Evolutionary conservation across 1,139 yeast genomes (phyloP).

Genomic region (Hyphopichia khmerensis): DNA sequence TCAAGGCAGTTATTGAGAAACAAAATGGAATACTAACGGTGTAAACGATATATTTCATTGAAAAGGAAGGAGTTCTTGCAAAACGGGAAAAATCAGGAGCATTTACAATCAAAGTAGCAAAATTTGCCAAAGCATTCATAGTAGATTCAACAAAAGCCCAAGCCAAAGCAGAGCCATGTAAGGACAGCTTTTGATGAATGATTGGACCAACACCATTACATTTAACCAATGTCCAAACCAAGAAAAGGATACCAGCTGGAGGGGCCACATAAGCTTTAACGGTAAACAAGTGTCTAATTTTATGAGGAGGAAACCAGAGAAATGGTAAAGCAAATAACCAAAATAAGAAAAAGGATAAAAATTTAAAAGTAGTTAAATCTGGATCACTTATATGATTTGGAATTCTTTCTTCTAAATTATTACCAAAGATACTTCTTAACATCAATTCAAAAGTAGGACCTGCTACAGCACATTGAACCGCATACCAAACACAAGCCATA

Average conservation of each 20-base stretch:
- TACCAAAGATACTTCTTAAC: slow-evolving; percentile 67
- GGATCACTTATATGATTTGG: slow-evolving; percentile 53
- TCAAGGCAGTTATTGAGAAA: slow-evolving; percentile 77
- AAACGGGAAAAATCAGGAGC: slow-evolving; percentile 91
- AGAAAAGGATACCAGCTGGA: slow-evolving; percentile 73
- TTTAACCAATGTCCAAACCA: slow-evolving; percentile 76
- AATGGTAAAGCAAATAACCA: slow-evolving; percentile 79
- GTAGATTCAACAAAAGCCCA: slow-evolving; percentile 84
- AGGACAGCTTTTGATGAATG: slow-evolving; percentile 47
- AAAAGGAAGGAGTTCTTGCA: slow-evolving; percentile 50
- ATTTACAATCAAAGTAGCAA: slow-evolving; percentile 82
- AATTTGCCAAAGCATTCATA: slow-evolving; percentile 80
- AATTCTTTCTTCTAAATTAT: slow-evolving; percentile 43
- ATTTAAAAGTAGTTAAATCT: slow-evolving; percentile 59
- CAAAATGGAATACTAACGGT: slow-evolving; percentile 70
- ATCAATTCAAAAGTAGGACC: slow-evolving; percentile 78
- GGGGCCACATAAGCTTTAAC: slow-evolving; percentile 76
- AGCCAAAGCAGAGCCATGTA: slow-evolving; percentile 61
- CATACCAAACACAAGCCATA: slow-evolving; percentile 83
- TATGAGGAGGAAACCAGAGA: slow-evolving; percentile 78
- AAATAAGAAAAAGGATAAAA: slow-evolving; percentile 73
- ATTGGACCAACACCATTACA: slow-evolving; percentile 76
- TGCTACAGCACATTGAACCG: slow-evolving; percentile 81
- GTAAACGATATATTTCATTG: slow-evolving; percentile 44
- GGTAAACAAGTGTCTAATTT: slow-evolving; percentile 77